Base-by-base conservation (phyloP, 164 flowering plant species). In the Tetracentron sinense region DNA sequence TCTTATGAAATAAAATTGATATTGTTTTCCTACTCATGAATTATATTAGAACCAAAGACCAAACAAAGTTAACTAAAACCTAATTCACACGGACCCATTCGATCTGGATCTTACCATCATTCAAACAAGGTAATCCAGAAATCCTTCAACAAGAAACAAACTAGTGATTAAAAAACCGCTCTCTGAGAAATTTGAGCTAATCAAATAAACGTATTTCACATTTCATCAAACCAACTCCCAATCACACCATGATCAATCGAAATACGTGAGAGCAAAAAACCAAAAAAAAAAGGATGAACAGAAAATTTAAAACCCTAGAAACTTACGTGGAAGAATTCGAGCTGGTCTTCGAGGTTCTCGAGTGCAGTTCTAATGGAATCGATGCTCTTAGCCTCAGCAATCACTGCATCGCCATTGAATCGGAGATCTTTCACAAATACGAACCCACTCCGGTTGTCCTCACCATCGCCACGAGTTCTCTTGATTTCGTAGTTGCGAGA, bases 301-400 rank as follows among this genome's bases (percentile, higher is more conserved):
- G 28, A 20, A 23, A 5, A 25, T 38, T 19, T 7, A 1, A 54
- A 61, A 38, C 54, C 63, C 35, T 17, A 69, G 49, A 49, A 59
- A 57, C 88, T 75, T 57, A 92, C 98, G 58, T 88, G 96, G 65
- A 86, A 79, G 71, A 92, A 84, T 69, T 88, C 96, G 53, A 90
- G 90, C 83, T 90, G 97, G 77, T 87, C 96, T 59, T 88, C 98
- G 28, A 92, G 85, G 67, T 84, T 84, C 84, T 92, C 96, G 53
- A 92, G 94, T 8, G 97, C 98, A 23, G 92, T 78, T 20, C 96
- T 69, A 20, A 92, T 90, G 23, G 88, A 81, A 30, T 88, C 84
- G 50, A 92, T 78, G 69, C 96, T 87, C 78, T 81, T 94, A 19
- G 95, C 93, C 70, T 94, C 97, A 6, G 73, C 74, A 74, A 88